Evolutionary conservation across 768 basidiomycete genomes (phyloP).

Genomic region (Xerocomellus chrysenteron): DNA sequence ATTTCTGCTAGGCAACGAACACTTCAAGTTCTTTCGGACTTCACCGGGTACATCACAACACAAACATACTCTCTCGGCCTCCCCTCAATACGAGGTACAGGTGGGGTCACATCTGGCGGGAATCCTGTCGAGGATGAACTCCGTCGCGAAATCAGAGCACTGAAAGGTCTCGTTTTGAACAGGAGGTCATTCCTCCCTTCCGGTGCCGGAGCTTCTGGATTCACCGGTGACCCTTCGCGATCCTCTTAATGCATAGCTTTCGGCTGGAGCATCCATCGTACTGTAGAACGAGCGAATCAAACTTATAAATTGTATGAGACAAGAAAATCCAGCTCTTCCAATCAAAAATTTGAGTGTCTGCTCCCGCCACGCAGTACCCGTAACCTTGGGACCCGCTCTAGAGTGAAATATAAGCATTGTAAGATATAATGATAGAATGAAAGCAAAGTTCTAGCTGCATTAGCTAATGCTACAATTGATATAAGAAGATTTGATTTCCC

Average conservation of each 20-base stretch:
- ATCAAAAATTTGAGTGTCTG: not conserved
- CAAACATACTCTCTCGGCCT: conserved; percentile 53
- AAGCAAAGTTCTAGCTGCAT: not conserved
- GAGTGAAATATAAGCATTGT: not conserved
- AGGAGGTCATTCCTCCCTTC: conserved; percentile 43
- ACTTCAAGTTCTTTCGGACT: conserved; percentile 63
- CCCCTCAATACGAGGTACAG: conserved; percentile 15
- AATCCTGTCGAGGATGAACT: conserved; percentile 57
- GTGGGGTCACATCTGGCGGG: conserved; percentile 17
- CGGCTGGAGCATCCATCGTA: not conserved
- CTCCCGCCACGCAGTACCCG: too few species aligned
- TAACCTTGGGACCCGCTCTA: not conserved
- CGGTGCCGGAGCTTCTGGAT: conserved; percentile 1
- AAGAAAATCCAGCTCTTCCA: not conserved
- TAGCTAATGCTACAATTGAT: not conserved
- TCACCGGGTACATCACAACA: conserved; percentile 78
- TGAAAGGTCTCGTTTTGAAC: conserved; percentile 79
- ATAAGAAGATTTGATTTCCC: not conserved
- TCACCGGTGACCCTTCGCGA: conserved; percentile 1
- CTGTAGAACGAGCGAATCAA: not conserved
- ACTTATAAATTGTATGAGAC: not conserved
- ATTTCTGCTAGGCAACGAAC: conserved; percentile 54
- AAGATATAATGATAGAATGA: not conserved
- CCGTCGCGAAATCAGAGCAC: conserved; percentile 67
- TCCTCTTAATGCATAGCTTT: conserved; percentile 1